Evolutionary conservation across 768 basidiomycete species (phyloP).

Genomic region (Mycena capillaripes): DNA sequence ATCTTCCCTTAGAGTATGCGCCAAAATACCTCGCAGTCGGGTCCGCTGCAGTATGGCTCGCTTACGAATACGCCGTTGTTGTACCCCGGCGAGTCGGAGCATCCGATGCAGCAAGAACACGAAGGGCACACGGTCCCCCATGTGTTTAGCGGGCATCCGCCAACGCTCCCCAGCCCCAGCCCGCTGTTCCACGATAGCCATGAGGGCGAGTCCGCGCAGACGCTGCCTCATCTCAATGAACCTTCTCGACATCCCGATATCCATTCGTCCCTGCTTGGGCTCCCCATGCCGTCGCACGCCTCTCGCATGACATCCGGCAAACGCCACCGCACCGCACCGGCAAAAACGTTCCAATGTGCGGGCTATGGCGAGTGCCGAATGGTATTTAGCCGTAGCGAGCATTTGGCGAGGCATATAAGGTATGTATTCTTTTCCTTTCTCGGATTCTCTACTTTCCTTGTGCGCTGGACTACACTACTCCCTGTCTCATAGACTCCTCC

Average conservation of each 20-base stretch:
- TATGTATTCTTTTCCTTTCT: slow-evolving; percentile 61
- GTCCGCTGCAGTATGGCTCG: slow-evolving; percentile 73
- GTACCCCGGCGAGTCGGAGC: slow-evolving; percentile 41
- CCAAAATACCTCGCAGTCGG: slow-evolving; percentile 72
- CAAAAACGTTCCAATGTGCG: slow-evolving; percentile 95
- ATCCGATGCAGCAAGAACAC: slow-evolving; percentile 28
- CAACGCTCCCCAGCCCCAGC: slow-evolving; percentile 47
- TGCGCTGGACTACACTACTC: too few species aligned
- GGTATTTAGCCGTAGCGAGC: slow-evolving; percentile 97
- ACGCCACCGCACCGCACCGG: slow-evolving; percentile 85
- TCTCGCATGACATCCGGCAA: slow-evolving; percentile 54
- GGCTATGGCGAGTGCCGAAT: slow-evolving; percentile 97
- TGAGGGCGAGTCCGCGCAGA: slow-evolving; percentile 50
- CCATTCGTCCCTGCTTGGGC: slow-evolving; percentile 31
- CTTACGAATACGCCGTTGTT: slow-evolving; percentile 63
- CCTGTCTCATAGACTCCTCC: background rate
- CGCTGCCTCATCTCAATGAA: slow-evolving; percentile 47
- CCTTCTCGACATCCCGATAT: slow-evolving; percentile 27
- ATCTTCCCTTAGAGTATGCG: slow-evolving; percentile 77
- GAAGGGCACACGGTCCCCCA: slow-evolving; percentile 29
- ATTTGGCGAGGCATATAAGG: slow-evolving; percentile 96
- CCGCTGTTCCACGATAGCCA: too few species aligned
- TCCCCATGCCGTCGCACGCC: slow-evolving; percentile 38
- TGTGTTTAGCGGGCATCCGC: slow-evolving; percentile 38
- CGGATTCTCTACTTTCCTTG: too few species aligned